Evolutionary conservation across 139 green algal species (phyloP).

Genomic region (Picochlorum sp.): DNA sequence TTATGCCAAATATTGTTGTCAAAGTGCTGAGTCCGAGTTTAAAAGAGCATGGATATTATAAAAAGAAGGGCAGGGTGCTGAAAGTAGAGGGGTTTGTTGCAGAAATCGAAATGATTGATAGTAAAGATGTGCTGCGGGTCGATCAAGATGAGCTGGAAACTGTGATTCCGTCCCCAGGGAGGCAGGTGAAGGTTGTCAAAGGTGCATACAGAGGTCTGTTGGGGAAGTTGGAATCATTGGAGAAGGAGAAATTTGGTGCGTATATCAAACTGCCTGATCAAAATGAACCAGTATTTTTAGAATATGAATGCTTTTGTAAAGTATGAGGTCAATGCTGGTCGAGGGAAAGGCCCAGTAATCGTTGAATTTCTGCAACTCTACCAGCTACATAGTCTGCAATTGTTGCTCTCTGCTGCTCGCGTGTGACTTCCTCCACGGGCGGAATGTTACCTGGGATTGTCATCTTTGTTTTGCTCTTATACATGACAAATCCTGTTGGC

Average conservation of each 20-base stretch:
- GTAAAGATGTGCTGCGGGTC: conserved; percentile 65
- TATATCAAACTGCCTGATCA: conserved; percentile 32
- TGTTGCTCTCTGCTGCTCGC: not conserved
- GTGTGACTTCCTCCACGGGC: conserved; percentile 4
- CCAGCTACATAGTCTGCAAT: not conserved
- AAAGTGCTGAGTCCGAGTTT: conserved; percentile 80
- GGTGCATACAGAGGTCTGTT: conserved; percentile 49
- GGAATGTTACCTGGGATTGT: not conserved
- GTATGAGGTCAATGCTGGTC: not conserved
- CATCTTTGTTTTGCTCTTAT: not conserved
- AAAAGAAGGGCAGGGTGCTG: conserved; percentile 79
- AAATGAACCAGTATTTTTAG: conserved; percentile 49
- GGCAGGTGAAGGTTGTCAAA: conserved; percentile 66
- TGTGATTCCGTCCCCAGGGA: conserved; percentile 58
- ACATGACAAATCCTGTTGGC: conserved; percentile 17
- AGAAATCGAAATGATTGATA: conserved; percentile 68
- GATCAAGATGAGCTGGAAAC: conserved; percentile 93
- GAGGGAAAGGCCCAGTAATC: not conserved
- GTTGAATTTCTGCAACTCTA: conserved; percentile 6
- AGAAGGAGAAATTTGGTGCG: conserved; percentile 65
- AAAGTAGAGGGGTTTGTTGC: conserved; percentile 65
- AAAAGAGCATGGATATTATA: conserved; percentile 81
- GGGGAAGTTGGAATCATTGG: conserved; percentile 47
- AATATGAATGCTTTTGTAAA: conserved; percentile 93
- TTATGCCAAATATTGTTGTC: conserved; percentile 74